Evolutionary conservation across 225 moss, liverwort and hornwort species (phyloP), one percentile per base, ranked within the genome.

Genomic region (Marchantia polymorpha): DNA sequence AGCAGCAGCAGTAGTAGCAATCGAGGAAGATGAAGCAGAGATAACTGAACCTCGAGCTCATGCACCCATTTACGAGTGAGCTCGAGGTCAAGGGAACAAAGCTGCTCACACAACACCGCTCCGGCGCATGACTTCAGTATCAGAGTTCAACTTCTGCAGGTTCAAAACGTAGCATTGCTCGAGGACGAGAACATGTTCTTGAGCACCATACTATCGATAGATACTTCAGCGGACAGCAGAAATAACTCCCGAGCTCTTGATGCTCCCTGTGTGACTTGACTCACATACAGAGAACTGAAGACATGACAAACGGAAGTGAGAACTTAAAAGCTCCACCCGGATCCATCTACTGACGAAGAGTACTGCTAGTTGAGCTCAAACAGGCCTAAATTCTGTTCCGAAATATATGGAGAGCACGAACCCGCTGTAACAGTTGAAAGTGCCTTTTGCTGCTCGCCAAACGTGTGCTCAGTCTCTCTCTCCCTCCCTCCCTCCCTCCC

Each of bases 261-360:
- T 58, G 75, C 75, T 11, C 55, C 30, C 74, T 30, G 59, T 46
- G 59, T 58, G 22, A 46, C 75, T 58, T 56, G n/a, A 59, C 39
- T 56, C 75, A 59, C 31, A 59, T 30, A 31, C 39, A 58, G 75
- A 75, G 75, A 39, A 58, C 29, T 75, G 75, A 75, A 75, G 75
- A 31, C 15, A 31, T 58, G 56, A 46, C 15, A 56, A 75, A 53
- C 59, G 22, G 53, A 59, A 31, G 19, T 27, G 56, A 22, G 75
- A 75, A 75, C 75, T 75, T 75, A 75, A 75, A 75, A 58, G 58
- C 31, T 11, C 22, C 4, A 10, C 7, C 25, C 6, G 22, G 55
- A 59, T 59, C 59, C 75, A 58, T 75, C 39, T 54, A 12, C 13
- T 5, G 53, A 53, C 27, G 52, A 7, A 13, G 2, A 17, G 51